Percentiles rank a stretch among this genome's conserved stretches.
Conservation (phyloP, 163 green algal genomes). For the Trebouxiophyceae sp. region DNA sequence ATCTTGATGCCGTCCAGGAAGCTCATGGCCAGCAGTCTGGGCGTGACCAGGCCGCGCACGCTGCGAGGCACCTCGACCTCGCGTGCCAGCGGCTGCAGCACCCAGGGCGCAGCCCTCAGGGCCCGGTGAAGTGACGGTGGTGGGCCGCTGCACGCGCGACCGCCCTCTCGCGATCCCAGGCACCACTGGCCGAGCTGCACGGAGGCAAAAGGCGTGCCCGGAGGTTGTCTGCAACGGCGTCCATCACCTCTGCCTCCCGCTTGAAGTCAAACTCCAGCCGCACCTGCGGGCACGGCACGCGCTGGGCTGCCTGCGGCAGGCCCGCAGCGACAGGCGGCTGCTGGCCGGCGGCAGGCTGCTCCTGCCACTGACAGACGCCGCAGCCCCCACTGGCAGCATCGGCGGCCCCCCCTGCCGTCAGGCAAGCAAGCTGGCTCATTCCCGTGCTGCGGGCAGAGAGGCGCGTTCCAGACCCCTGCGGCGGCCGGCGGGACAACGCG, state of each 20-base stretch:
- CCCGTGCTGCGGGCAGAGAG: too few species aligned
- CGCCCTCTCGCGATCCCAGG: too few species aligned
- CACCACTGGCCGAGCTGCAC: background rate
- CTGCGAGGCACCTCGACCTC: conserved; percentile 50
- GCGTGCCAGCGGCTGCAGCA: conserved; percentile 23
- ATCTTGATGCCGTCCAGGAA: conserved; percentile 68
- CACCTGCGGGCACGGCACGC: conserved; percentile 44
- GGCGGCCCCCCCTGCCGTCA: too few species aligned
- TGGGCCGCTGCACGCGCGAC: too few species aligned
- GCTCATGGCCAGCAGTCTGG: conserved; percentile 74
- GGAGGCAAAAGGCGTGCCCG: conserved; percentile 7
- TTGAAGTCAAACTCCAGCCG: conserved; percentile 85
- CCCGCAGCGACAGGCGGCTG: too few species aligned
- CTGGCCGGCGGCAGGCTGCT: too few species aligned
- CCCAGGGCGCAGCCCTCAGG: too few species aligned
- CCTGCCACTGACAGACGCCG: too few species aligned
- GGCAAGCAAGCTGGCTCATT: too few species aligned
- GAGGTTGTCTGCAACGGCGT: conserved; percentile 58
- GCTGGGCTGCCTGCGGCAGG: too few species aligned
- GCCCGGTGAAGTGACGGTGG: too few species aligned
- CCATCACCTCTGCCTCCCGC: conserved; percentile 83
- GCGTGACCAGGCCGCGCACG: conserved; percentile 52
- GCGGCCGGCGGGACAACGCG: background rate
- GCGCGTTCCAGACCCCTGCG: background rate
- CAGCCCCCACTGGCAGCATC: too few species aligned